Conservation (phyloP, 148 eudicot species). For the Polygonum maritimum region DNA sequence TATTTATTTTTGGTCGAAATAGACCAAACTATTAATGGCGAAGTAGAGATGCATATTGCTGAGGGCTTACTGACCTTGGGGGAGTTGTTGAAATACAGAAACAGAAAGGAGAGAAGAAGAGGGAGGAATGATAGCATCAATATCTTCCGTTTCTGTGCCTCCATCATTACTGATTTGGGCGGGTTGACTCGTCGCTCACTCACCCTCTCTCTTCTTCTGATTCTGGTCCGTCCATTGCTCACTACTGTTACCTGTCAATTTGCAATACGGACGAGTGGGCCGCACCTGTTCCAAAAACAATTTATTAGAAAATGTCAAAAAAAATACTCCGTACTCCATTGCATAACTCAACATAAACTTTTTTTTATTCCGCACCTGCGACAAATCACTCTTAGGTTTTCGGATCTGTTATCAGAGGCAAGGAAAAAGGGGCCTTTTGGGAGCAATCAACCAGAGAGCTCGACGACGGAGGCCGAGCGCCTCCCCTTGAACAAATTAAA, state of each 20-base stretch:
- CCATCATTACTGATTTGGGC: conserved; percentile 23
- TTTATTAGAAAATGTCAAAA: no score
- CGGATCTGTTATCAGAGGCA: no score
- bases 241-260: background rate
- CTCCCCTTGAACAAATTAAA: no score
- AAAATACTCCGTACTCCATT: no score
- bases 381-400: no score
- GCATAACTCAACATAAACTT: no score
- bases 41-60: background rate
- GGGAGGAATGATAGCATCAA: conserved; percentile 39
- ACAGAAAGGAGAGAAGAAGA: conserved; percentile 36
- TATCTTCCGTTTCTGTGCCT: conserved; percentile 36
- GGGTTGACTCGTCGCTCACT: background rate
- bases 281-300: no score
- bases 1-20: background rate
- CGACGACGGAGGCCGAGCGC: no score
- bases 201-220: background rate
- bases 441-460: no score
- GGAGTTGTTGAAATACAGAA: conserved; percentile 32
- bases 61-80: conserved; percentile 32
- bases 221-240: background rate
- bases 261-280: background rate
- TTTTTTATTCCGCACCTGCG: no score
- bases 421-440: no score
- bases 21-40: background rate